Conservation (phyloP, 345 rosid species). For the Psidium friedrichsthalianum region DNA sequence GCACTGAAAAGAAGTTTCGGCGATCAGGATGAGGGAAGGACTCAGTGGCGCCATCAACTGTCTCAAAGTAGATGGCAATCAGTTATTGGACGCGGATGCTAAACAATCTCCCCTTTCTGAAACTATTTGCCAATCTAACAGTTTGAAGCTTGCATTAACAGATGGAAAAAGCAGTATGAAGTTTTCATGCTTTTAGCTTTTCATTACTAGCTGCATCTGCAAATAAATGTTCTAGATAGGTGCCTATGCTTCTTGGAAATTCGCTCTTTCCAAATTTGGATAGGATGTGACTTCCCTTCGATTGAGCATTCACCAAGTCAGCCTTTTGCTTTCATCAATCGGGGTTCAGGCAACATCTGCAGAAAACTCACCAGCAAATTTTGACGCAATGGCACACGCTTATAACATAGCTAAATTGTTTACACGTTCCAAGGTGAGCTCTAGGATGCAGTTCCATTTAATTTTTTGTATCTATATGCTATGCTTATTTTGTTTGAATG, state of each 20-base stretch:
- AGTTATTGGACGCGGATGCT: constrained; percentile 11
- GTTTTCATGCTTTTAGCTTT: not conserved
- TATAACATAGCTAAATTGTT: constrained; percentile 56
- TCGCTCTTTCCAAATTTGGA: not conserved
- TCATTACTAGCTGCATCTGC: not conserved
- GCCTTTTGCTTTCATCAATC: constrained; percentile 80
- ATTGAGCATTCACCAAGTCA: constrained; percentile 86
- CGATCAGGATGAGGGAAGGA: constrained; percentile 28
- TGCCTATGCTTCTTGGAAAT: not conserved
- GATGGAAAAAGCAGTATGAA: constrained; percentile 52
- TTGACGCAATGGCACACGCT: constrained; percentile 85
- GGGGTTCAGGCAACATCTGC: constrained; percentile 76
- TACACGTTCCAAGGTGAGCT: constrained; percentile 61
- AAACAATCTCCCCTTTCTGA: constrained; percentile 10
- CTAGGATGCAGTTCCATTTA: no score
- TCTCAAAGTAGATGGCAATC: constrained; percentile 24
- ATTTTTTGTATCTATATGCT: no score
- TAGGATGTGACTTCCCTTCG: constrained; percentile 51
- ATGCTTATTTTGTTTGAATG: no score
- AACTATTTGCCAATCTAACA: constrained; percentile 27
- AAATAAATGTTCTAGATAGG: not conserved
- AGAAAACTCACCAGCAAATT: constrained; percentile 55
- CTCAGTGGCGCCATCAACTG: constrained; percentile 19
- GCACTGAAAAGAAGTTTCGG: constrained; percentile 22
- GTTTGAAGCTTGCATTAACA: constrained; percentile 33